phyloP scores from a whole-genome alignment of 768 basidiomycete species.

The Scleroderma bovista region DNA sequence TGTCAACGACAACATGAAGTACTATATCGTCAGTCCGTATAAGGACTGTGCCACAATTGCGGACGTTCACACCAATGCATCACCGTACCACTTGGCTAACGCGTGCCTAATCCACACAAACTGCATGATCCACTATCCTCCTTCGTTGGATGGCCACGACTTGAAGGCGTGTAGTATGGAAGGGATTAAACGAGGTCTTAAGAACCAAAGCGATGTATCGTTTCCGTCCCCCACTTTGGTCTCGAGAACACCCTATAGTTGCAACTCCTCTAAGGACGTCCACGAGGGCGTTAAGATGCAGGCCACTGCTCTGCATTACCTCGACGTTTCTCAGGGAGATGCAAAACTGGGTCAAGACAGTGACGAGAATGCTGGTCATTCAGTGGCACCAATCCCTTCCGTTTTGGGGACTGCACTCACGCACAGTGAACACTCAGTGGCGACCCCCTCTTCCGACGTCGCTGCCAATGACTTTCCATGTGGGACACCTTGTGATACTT shows the following conservation, averaged over 20 bases:
- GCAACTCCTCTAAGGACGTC: constrained; percentile 1
- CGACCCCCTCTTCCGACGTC: background rate
- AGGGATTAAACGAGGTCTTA: constrained; percentile 6
- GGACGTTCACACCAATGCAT: constrained; percentile 1
- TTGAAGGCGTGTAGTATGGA: constrained; percentile 16
- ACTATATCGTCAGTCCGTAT: background rate
- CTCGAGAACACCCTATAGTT: constrained; percentile 1
- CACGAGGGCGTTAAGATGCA: background rate
- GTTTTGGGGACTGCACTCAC: background rate
- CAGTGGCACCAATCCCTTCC: background rate
- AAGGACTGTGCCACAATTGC: background rate
- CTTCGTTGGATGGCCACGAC: constrained; percentile 19
- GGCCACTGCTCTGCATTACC: background rate
- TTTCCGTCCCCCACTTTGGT: constrained; percentile 7
- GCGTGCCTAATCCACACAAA: constrained; percentile 9
- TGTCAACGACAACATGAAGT: constrained; percentile 7
- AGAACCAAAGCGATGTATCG: constrained; percentile 4
- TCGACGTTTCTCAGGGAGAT: background rate
- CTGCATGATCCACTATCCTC: constrained; percentile 16
- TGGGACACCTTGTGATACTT: too few relatives aligned
- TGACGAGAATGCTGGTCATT: background rate
- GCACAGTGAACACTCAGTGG: background rate
- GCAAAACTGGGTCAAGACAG: background rate
- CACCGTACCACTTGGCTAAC: constrained; percentile 1
- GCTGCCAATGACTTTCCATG: too few relatives aligned